phyloP scores from a whole-genome alignment of 331 rosid species.

The Dryas integrifolia region DNA sequence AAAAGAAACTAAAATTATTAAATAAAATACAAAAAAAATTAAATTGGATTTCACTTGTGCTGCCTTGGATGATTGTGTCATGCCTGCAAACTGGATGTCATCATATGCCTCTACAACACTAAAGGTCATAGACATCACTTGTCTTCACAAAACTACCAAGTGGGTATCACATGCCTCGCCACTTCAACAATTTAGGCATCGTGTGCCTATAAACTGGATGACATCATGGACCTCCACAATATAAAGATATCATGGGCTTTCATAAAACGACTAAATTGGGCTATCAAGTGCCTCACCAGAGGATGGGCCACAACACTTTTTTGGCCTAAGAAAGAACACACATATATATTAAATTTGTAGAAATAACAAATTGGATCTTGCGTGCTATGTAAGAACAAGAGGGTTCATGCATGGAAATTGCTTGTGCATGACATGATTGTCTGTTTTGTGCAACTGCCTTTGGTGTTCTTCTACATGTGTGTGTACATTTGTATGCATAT shows the following conservation, averaged over 20 bases:
- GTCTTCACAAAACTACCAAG: not conserved
- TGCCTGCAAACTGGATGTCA: not conserved
- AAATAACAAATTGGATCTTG: too few relatives aligned
- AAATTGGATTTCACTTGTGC: not conserved
- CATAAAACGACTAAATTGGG: not conserved
- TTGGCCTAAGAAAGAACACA: not conserved
- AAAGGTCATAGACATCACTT: not conserved
- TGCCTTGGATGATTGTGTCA: not conserved
- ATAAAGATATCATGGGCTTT: not conserved
- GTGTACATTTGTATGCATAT: not conserved
- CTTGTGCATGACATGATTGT: too few relatives aligned
- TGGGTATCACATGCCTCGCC: not conserved
- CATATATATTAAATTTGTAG: too few relatives aligned
- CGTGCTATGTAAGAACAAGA: too few relatives aligned
- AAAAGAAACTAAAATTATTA: not conserved
- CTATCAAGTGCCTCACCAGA: not conserved
- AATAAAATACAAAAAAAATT: not conserved
- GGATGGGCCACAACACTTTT: not conserved
- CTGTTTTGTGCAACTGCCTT: too few relatives aligned
- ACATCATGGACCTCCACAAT: not conserved
- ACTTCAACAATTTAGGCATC: not conserved
- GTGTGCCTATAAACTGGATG: not conserved
- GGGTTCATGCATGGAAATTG: too few relatives aligned
- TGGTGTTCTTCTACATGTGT: too few relatives aligned
- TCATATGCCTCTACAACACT: not conserved